phyloP scores from a whole-genome alignment of 768 basidiomycete genomes.

The Cytidiella melzeri region DNA sequence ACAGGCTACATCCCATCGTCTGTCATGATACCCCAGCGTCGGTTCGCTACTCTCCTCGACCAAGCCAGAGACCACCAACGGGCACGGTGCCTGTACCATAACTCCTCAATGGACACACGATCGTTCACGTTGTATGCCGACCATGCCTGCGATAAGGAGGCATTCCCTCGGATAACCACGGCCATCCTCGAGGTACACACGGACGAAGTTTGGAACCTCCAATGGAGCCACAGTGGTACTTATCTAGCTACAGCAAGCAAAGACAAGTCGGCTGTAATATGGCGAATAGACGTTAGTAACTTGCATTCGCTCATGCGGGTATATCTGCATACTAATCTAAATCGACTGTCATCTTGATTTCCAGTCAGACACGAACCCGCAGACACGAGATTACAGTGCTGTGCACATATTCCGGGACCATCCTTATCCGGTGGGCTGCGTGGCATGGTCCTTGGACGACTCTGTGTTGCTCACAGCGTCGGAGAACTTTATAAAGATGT shows the following conservation, averaged over 20 bases:
- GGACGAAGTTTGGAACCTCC: constrained; percentile 94
- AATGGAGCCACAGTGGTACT: constrained; percentile 88
- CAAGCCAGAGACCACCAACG: constrained; percentile 83
- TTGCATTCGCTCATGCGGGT: background rate
- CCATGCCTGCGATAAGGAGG: constrained; percentile 72
- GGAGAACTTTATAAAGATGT: constrained; percentile 79
- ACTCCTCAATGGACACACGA: constrained; percentile 47
- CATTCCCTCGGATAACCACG: constrained; percentile 83
- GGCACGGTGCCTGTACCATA: constrained; percentile 82
- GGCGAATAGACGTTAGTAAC: constrained; percentile 69
- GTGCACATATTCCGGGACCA: constrained; percentile 70
- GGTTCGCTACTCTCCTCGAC: constrained; percentile 77
- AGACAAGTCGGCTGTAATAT: constrained; percentile 85
- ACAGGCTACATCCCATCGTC: constrained; percentile 85
- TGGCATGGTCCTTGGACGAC: constrained; percentile 94
- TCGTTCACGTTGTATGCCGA: constrained; percentile 84
- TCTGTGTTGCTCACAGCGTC: constrained; percentile 75
- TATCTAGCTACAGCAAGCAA: constrained; percentile 84
- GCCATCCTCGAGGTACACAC: constrained; percentile 79
- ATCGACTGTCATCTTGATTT: constrained; percentile 31
- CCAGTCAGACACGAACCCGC: constrained; percentile 41
- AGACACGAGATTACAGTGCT: constrained; percentile 52
- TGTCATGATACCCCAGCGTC: constrained; percentile 88
- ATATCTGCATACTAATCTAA: constrained; percentile 34
- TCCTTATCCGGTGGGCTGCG: constrained; percentile 65